Evolutionary conservation across 106 monocot genomes (phyloP), one percentile per base, ranked within the genome.

Genomic region (Apostasia shenzhenica): DNA sequence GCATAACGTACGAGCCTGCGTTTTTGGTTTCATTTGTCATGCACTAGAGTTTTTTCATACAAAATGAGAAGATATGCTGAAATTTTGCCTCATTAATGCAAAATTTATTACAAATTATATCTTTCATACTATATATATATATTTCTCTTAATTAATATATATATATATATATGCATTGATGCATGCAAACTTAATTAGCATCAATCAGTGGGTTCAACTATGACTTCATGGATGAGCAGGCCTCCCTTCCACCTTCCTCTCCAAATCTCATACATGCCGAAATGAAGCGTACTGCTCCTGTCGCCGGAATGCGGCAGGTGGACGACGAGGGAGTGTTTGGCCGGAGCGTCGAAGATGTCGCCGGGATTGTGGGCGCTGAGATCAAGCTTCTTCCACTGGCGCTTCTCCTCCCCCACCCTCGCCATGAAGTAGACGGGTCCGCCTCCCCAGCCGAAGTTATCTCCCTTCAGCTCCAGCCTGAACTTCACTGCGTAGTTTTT

Each of bases 231-330:
- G 13, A 69, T 69, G 45, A 67, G 14, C 67, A 75, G 45, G 3
- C 75, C 75, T 50, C 75, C 75, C 67, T 75, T 75, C 75, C 75
- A 75, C 49, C 13, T 59, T 3, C 66, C 42, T 39, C 4, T 75
- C 59, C 56, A 49, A 14, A 75, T 48, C 41, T 75, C 75, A 44
- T 43, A 59, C 59, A 75, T 67, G 26, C 75, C 67, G 26, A 75
- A 67, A 14, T 66, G n/a, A 38, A 67, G 38, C 75, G 8, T 6
- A 3, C 42, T 50, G 43, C 41, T 59, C 1, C 37, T 0, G 8
- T 8, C 13, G 1, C 14, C 40, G 1, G 1, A 12, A 4, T 5
- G 3, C 48, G 13, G 6, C 2, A 58, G 57, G 37, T 70, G 70
- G 59, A 70, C 37, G 6, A 58, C 44, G 59, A n/a, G 10, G 8